Conservation (phyloP, 2,329 filamentous ascomycete species). For the Fusarium sp. region DNA sequence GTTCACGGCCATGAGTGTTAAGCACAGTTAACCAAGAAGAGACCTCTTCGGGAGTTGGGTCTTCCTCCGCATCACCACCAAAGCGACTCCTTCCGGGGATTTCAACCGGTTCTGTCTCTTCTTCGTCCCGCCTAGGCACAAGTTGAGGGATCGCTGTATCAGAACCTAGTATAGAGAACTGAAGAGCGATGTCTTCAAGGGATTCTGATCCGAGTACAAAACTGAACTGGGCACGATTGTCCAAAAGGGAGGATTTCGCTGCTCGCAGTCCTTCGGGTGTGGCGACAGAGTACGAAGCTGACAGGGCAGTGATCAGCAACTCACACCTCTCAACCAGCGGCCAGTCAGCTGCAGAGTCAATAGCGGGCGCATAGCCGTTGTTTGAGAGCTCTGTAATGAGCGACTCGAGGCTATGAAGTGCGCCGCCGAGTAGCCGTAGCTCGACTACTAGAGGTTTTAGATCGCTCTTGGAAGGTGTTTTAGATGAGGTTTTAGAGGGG, state of each 20-base stretch:
- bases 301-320: constrained; percentile 36
- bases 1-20: constrained; percentile 47
- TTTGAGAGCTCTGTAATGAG: constrained; percentile 40
- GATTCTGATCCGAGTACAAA: constrained; percentile 47
- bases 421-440: constrained; percentile 43
- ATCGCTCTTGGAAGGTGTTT: constrained; percentile 6
- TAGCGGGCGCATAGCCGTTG: constrained; percentile 1
- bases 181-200: constrained; percentile 39
- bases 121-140: constrained; percentile 12
- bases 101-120: constrained; percentile 8
- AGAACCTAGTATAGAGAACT: constrained; percentile 39
- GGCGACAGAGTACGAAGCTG: constrained; percentile 27
- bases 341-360: constrained; percentile 35
- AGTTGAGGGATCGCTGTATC: constrained; percentile 36
- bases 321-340: constrained; percentile 42
- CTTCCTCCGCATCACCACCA: constrained; percentile 16
- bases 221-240: constrained; percentile 43
- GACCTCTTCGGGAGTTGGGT: constrained; percentile 35
- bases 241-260: constrained; percentile 37
- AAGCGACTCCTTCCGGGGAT: constrained; percentile 5
- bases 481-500: constrained; percentile 5
- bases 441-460: constrained; percentile 41
- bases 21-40: constrained; percentile 42
- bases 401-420: constrained; percentile 44
- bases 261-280: constrained; percentile 41